Evolutionary conservation across 495 filamentous ascomycete species (phyloP).

Genomic region (Daldinia loculata): DNA sequence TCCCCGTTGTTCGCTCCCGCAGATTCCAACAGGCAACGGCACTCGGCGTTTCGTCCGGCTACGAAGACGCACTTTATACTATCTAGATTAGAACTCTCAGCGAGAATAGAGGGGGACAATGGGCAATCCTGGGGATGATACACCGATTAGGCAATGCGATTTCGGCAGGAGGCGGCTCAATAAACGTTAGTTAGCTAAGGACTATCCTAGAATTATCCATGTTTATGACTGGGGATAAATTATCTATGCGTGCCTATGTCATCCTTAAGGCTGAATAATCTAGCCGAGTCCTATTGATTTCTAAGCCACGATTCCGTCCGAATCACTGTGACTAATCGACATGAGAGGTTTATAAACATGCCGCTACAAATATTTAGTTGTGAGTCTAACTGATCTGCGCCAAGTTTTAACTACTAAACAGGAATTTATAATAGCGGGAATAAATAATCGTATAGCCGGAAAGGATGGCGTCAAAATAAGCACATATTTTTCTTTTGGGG

Average conservation of each 20-base stretch:
- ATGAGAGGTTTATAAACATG: constrained; percentile 1
- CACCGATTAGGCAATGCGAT: constrained; percentile 19
- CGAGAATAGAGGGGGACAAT: constrained; percentile 31
- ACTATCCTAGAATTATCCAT: constrained; percentile 3
- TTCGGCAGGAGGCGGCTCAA: constrained; percentile 28
- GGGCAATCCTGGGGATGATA: constrained; percentile 33
- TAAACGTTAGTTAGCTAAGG: constrained; percentile 30
- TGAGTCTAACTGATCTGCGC: not conserved
- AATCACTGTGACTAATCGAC: constrained; percentile 4
- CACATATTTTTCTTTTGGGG: not conserved
- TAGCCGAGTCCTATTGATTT: constrained; percentile 17
- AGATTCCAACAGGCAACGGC: constrained; percentile 13
- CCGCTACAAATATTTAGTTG: not conserved
- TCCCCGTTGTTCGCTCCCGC: constrained; percentile 1
- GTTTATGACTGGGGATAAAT: not conserved
- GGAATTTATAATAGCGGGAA: not conserved
- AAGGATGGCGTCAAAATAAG: not conserved
- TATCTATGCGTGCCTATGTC: not conserved
- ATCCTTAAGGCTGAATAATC: constrained; percentile 31
- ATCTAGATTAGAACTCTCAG: constrained; percentile 37
- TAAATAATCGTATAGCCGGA: not conserved
- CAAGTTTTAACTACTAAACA: not conserved
- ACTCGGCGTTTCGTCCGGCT: constrained; percentile 25
- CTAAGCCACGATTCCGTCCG: constrained; percentile 21
- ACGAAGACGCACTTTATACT: constrained; percentile 22